Base-by-base conservation (phyloP, 345 rosid species). In the Brassica carinata region DNA sequence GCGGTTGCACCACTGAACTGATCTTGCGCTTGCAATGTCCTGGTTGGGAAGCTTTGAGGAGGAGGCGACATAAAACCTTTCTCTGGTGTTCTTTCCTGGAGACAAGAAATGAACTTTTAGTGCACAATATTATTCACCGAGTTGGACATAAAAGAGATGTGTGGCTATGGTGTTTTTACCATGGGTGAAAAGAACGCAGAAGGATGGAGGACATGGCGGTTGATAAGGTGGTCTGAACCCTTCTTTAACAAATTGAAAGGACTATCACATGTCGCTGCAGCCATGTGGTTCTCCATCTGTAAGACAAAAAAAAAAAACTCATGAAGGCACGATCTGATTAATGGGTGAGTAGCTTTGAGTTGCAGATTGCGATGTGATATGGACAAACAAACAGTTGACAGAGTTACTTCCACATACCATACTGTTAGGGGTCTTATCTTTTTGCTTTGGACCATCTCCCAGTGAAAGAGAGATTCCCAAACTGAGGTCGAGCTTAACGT, bases 401-500 rank as follows among this genome's bases (percentile, higher is more conserved):
- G 85, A 80, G 84, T 81, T 84, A 75, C 85, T 84, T 68, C 84
- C 87, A 58, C 48, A 63, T 63, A 75, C 31, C 14, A 83, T 55
- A 79, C 68, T 83, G 53, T 55, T 80, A 67, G 84, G 83, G 40
- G 31, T 66, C 74, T 74, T 83, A 69, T 84, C 87, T 48, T 79
- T 85, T 78, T 87, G 92, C 81, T 86, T 85, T 27, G 87, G 62
- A 83, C 83, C 27, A 67, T 82, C 83, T 73, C 85, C 80, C 27
- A 81, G 45, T n/a, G 97, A 83, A 76, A 90, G 79, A 77, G 97
- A 86, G 19, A 92, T 90, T 75, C 95, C 95, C 88, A 94, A 85
- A 85, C 87, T 91, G 78, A 94, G 89, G 81, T 91, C 93, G 71
- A 94, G 92, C 80, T 91, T 87, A 64, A 75, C 81, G 48, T 76